Evolutionary conservation across 1,284 basidiomycete genomes (phyloP), one percentile per base, ranked within the genome.

Genomic region (Rhodotorula sp.): DNA sequence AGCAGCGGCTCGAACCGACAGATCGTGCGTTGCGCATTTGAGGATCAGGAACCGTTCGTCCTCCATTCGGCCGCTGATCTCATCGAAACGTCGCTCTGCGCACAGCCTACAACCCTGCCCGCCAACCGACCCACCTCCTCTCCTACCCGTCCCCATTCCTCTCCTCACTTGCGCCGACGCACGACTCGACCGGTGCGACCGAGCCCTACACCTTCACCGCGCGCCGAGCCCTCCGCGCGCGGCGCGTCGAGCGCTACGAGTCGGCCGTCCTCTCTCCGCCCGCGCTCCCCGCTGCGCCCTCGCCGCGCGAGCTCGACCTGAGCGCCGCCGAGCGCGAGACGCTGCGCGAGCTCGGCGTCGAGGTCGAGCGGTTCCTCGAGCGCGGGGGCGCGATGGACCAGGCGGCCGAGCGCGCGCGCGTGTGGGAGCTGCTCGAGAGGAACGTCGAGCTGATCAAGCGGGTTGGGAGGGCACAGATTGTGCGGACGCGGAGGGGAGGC

Each of bases 101-200:
- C n/a, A 7, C 53, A 56, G 62, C 62, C 13, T 8, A 34, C 25
- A 34, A 56, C 52, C 61, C 52, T 17, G 42, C 61, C 16, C 61
- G 61, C 2, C 52, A 50, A 9, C 53, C 62, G 21, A 56, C 53
- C 12, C n/a, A 27, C 45, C 53, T 64, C 62, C 62, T 64, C 53
- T 16, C 53, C 44, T 64, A 64, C 62, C 48, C 27, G n/a, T 49
- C 63, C 16, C 60, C 54, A 25, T 63, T 60, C 65, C 48, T 54
- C 25, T 44, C 54, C 9, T 74, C 77, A 16, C 74, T 75, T 42
- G 72, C 77, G 1, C 77, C 77, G 1, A 68, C 70, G 3, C 71
- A 74, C 68, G 77, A 78, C 59, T 78, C 77, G 25, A 58, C 66
- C 34, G 61, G 50, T 41, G 68, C 77, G 17, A 74, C 72, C 16